Evolutionary conservation across 2,329 filamentous ascomycete species (phyloP), one percentile per base, ranked within the genome.

Genomic region (Cytospora piceae): DNA sequence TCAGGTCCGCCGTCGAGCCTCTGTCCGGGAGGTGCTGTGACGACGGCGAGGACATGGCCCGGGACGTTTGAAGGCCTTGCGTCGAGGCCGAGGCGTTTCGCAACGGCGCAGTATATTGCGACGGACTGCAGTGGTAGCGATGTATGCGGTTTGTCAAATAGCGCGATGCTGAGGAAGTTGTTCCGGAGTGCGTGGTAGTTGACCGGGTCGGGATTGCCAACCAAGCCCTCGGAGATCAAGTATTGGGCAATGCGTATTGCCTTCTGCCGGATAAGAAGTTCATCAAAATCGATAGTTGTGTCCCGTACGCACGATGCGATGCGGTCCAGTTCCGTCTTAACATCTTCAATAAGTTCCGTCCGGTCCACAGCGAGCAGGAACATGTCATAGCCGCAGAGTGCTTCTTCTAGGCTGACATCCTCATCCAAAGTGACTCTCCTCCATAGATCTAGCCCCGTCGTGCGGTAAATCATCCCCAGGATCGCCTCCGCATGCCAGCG

Each of bases 11-110:
- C 68, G 55, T 66, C 77, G 71, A 62, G 77, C 70, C 71, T 71
- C 68, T 71, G 60, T 65, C 73, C 56, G 70, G 73, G 29, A 52
- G 65, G 61, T 69, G 68, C 62, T 6, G 63, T 77, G 24, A 91
- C 80, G n/a, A 90, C 82, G 42, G 85, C 87, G 71, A 88, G 84
- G 39, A 90, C 87, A 73, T 90, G 88, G 69, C 84, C 84, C 9
- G 88, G 86, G 70, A 87, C 89, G 58, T 85, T 86, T 68, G 87
- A 90, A 14, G 87, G 87, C n/a, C 80, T 80, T 2, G 88, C 88
- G 69, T 85, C 79, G 29, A 91, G 75, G 11, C 83, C 84, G 12
- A 90, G 75, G 20, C 82, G 79, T 53, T 79, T 78, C 1, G 87
- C 87, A 20, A 90, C 75, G 39, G 83, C 84, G 74, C 88, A 90